Percentiles rank a stretch among this genome's conserved stretches.
These are phyloP conservation scores for Citrus reticulata DNA, from an alignment of 345 rosid genomes.

Conservation along the genomic window DNA sequence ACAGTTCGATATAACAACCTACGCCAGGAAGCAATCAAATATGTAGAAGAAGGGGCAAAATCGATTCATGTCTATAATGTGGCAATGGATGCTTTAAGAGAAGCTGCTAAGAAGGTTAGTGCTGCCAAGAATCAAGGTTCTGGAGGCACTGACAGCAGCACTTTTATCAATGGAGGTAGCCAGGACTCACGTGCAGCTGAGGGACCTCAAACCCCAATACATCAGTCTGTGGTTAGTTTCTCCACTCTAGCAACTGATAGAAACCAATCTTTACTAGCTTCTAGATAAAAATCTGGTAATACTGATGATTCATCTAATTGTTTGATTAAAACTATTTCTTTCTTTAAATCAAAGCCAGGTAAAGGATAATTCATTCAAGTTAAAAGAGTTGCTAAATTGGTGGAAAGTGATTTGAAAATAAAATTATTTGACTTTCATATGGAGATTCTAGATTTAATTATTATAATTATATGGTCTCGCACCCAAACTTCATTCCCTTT, in stretches of 20 bases:
- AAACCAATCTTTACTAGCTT: neutral
- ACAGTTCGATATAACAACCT: conserved; percentile 57
- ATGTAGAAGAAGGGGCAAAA: conserved; percentile 81
- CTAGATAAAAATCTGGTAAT: neutral
- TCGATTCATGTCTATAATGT: conserved; percentile 62
- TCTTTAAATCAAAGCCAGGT: neutral
- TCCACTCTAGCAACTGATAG: neutral
- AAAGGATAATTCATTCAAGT: too few relatives aligned
- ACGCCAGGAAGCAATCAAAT: conserved; percentile 71
- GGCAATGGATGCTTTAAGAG: conserved; percentile 69
- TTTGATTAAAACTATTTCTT: neutral
- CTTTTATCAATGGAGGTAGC: conserved; percentile 38
- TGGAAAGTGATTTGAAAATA: too few relatives aligned
- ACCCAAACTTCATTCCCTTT: neutral
- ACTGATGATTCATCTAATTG: neutral
- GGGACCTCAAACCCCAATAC: conserved; percentile 29
- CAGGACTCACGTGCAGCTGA: conserved; percentile 36
- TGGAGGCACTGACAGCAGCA: conserved; percentile 28
- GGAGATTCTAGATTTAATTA: too few relatives aligned
- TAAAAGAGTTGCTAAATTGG: too few relatives aligned
- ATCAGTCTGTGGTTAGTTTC: conserved; percentile 51
- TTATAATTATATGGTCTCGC: neutral
- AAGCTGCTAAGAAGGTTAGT: conserved; percentile 64
- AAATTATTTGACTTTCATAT: too few relatives aligned
- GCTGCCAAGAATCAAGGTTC: conserved; percentile 39